Evolutionary conservation across 1,139 yeast genomes (phyloP).

Genomic region (Blastobotrys buckinghamii): DNA sequence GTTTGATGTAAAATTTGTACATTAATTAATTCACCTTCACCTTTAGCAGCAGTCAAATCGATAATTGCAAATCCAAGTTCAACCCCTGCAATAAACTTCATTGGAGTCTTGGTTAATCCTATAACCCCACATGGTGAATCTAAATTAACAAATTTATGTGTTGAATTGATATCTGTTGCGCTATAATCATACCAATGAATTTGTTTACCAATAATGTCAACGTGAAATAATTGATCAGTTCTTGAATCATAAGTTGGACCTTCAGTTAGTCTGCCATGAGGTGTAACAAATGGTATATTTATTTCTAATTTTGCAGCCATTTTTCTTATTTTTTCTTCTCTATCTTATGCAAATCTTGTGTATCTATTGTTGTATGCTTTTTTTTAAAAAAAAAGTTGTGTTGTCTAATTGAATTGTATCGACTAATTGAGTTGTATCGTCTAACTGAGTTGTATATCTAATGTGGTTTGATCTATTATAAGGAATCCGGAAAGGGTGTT

Average conservation of each 20-base stretch:
- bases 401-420: too few relatives aligned
- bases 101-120: conserved; percentile 28
- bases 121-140: conserved; percentile 28
- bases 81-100: conserved; percentile 28
- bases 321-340: background rate
- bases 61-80: conserved; percentile 29
- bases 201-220: conserved; percentile 29
- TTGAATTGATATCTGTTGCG: conserved; percentile 17
- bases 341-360: too few relatives aligned
- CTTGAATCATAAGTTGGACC: conserved; percentile 33
- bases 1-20: conserved; percentile 15
- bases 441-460: too few relatives aligned
- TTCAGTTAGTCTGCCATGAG: conserved; percentile 29
- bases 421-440: too few relatives aligned
- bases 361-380: too few relatives aligned
- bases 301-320: conserved; percentile 5
- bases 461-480: too few relatives aligned
- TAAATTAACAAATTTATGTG: conserved; percentile 20
- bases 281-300: conserved; percentile 21
- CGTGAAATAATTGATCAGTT: conserved; percentile 27
- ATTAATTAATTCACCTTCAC: conserved; percentile 19
- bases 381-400: too few relatives aligned
- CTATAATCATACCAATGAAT: conserved; percentile 27
- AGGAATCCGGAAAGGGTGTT: too few relatives aligned
- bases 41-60: conserved; percentile 22